Percentiles rank a stretch among this genome's conserved stretches.
Conservation (phyloP, 352 stramenopile genomes). For the Pythium brassicae region DNA sequence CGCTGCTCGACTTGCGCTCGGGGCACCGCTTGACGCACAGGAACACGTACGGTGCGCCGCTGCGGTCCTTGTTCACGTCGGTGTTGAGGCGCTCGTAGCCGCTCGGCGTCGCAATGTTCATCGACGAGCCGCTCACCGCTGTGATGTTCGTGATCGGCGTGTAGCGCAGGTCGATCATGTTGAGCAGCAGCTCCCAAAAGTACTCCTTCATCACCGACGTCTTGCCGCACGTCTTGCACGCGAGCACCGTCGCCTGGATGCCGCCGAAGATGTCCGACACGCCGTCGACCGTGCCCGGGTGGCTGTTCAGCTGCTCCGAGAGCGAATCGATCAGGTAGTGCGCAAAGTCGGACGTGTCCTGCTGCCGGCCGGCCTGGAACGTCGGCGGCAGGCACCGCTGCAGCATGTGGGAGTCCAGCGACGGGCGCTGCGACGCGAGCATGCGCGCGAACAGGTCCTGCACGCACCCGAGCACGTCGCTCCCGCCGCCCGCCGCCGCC, state of each 20-base stretch:
- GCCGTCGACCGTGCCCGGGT: slow-evolving; percentile 47
- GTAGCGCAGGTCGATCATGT: slow-evolving; percentile 88
- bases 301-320: slow-evolving; percentile 63
- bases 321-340: slow-evolving; percentile 83
- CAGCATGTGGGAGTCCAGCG: slow-evolving; percentile 57
- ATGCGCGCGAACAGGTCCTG: slow-evolving; percentile 75
- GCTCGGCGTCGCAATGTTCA: slow-evolving; percentile 57
- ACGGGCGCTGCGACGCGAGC: slow-evolving; percentile 62
- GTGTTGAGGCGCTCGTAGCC: slow-evolving; percentile 79
- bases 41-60: slow-evolving; percentile 74
- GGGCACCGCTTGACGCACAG: slow-evolving; percentile 74
- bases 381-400: slow-evolving; percentile 66
- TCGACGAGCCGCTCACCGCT: slow-evolving; percentile 66
- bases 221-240: slow-evolving; percentile 80
- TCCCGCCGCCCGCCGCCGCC: slow-evolving; percentile 20
- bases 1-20: slow-evolving; percentile 29
- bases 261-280: slow-evolving; percentile 77
- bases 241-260: slow-evolving; percentile 74
- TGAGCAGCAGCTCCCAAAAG: slow-evolving; percentile 87
- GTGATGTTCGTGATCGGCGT: slow-evolving; percentile 81
- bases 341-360: slow-evolving; percentile 85
- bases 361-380: slow-evolving; percentile 79
- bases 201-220: slow-evolving; percentile 82
- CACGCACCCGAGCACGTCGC: slow-evolving; percentile 48
- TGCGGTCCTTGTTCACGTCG: slow-evolving; percentile 84